Percentiles rank a stretch among this genome's conserved stretches.
Evolutionary conservation across 768 basidiomycete genomes (phyloP).

Genomic region (Lactarius sanguifluus): DNA sequence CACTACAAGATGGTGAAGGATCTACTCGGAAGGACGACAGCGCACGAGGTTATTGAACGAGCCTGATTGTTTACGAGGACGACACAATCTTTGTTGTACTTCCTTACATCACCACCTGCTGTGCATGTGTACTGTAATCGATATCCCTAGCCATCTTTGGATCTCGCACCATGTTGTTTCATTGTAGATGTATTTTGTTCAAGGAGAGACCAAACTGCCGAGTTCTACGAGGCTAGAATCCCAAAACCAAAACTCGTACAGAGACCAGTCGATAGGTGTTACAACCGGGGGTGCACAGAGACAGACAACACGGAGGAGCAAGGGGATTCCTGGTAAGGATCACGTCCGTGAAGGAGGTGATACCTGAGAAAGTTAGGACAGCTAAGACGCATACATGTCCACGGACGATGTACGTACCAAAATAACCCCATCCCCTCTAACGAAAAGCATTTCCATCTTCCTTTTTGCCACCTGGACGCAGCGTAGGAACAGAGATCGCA

Average conservation of each 20-base stretch:
- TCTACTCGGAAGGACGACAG: constrained; percentile 19
- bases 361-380: constrained; percentile 47
- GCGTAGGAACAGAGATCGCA: neutral
- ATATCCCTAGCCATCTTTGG: constrained; percentile 15
- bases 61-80: neutral
- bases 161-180: neutral
- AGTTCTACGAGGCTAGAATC: neutral
- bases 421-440: constrained; percentile 96
- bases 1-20: constrained; percentile 32
- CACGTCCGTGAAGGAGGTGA: constrained; percentile 77
- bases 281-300: neutral
- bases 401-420: constrained; percentile 49
- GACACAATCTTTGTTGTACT: constrained; percentile 21
- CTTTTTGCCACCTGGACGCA: constrained; percentile 76
- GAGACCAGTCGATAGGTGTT: neutral
- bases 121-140: constrained; percentile 20
- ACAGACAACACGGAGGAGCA: neutral
- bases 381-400: constrained; percentile 17
- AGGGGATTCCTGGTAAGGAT: constrained; percentile 21
- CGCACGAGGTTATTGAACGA: constrained; percentile 23
- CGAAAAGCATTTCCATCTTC: constrained; percentile 97
- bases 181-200: neutral
- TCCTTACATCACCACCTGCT: constrained; percentile 10
- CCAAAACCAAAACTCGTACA: neutral
- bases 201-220: neutral